Percentiles rank a stretch among this genome's conserved stretches.
phyloP scores from a whole-genome alignment of 2,329 filamentous ascomycete species.

The Claviceps pusilla region DNA sequence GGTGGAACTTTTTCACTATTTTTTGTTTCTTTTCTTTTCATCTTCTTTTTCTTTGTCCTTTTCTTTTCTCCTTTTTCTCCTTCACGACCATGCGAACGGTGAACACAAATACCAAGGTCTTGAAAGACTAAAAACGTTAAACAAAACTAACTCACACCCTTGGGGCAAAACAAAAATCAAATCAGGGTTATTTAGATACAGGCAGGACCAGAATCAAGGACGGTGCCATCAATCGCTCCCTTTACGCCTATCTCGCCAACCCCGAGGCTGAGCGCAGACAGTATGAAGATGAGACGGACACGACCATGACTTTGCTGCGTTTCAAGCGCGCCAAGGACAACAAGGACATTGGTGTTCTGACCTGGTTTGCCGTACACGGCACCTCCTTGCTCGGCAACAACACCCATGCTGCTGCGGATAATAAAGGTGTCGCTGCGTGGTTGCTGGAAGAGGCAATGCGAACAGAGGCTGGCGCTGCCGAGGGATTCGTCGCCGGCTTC shows the following conservation, averaged over 20 bases:
- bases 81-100: background rate
- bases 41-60: background rate
- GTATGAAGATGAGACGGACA: conserved; percentile 45
- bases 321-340: conserved; percentile 60
- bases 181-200: conserved; percentile 50
- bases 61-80: background rate
- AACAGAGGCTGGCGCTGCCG: conserved; percentile 37
- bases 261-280: conserved; percentile 56
- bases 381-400: conserved; percentile 87
- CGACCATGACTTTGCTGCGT: conserved; percentile 57
- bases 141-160: background rate
- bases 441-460: conserved; percentile 60
- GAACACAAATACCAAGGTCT: too few species aligned
- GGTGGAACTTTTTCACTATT: too few species aligned
- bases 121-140: too few species aligned
- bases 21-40: too few species aligned
- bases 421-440: conserved; percentile 84
- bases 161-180: background rate
- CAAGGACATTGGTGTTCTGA: conserved; percentile 66
- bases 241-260: conserved; percentile 78
- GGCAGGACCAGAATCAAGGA: conserved; percentile 55
- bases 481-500: conserved; percentile 76
- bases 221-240: conserved; percentile 78
- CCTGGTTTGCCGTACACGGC: conserved; percentile 86
- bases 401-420: conserved; percentile 82